Base-by-base conservation (phyloP, 164 flowering plant species). In the Pachysandra terminalis region DNA sequence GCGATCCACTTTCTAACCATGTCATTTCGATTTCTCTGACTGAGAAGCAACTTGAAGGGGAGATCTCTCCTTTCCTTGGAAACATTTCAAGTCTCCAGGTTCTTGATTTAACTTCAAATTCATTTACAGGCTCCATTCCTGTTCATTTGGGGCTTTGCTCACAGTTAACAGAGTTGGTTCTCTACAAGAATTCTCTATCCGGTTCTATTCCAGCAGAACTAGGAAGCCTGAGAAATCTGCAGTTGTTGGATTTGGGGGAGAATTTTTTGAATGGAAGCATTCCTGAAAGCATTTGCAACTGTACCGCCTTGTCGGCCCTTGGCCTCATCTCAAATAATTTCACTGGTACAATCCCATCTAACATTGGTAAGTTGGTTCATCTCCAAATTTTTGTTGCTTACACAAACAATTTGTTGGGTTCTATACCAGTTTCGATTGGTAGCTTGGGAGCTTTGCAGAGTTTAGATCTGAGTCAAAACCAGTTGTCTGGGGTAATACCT, bases 61-160 rank as follows among this genome's bases (percentile, higher is more conserved):
- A 24, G 66, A 78, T 89, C 54, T 81, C 91, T 1, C 87, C 92
- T 1, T 85, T 77, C 61, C 62, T 89, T 14, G 90, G 90, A 22
- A 91, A 86, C 77, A 63, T 89, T 45, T 86, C 92, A 0, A 54
- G 58, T 45, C 84, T 91, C 72, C 90, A 89, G 79, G 81, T 80
- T 79, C 87, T 90, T 63, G 90, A 90, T 60, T 71, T 90, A 60
- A 59, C 84, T 54, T 59, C 66, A 9, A 91, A 91, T 61, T 81
- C 69, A 17, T 86, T 89, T 73, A 56, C 80, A 0, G 91, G 94
- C 2, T 53, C 52, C 0, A 83, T 89, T 65, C 95, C 97, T 6
- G 19, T 68, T 35, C 73, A 86, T 69, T 64, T 90, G 13, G 84
- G 83, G 0, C 69, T 40, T 19, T 85, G 85, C 74, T 66, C 76